These are phyloP conservation scores for Leccinum arenicola DNA, from an alignment of 768 basidiomycete genomes.

Conservation along the genomic window DNA sequence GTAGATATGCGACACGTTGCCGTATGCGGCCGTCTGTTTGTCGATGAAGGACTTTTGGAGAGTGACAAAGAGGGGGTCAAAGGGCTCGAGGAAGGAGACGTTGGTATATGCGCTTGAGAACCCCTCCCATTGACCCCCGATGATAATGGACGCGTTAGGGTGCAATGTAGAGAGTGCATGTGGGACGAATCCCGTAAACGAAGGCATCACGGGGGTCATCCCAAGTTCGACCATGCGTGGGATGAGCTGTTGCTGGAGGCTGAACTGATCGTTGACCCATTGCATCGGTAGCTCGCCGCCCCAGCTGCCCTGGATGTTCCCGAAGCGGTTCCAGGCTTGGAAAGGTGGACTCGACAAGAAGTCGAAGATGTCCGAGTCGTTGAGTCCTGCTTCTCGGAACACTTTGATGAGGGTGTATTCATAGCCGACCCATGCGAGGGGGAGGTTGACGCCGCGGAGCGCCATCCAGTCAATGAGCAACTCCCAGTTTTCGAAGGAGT, in stretches of 20 bases:
- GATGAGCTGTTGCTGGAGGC: slow-evolving; percentile 36
- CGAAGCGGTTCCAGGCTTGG: slow-evolving; percentile 35
- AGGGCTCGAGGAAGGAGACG: slow-evolving; percentile 30
- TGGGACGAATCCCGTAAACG: slow-evolving; percentile 43
- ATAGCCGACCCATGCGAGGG: slow-evolving; percentile 41
- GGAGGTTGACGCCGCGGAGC: slow-evolving; percentile 39
- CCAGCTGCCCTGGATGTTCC: slow-evolving; percentile 43
- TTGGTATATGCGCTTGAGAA: slow-evolving; percentile 35
- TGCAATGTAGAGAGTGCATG: slow-evolving; percentile 19
- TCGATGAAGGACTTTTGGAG: slow-evolving; percentile 39
- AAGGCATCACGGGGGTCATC: slow-evolving; percentile 41
- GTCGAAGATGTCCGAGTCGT: slow-evolving; percentile 31
- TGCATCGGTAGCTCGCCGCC: slow-evolving; percentile 33
- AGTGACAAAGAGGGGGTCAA: slow-evolving; percentile 30
- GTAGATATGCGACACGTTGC: slow-evolving; percentile 39
- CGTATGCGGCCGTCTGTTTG: slow-evolving; percentile 27
- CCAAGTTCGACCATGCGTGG: slow-evolving; percentile 9
- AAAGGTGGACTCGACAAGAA: slow-evolving; percentile 37
- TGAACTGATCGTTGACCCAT: slow-evolving; percentile 24
- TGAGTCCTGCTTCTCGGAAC: slow-evolving; percentile 37
- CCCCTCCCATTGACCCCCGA: slow-evolving; percentile 34
- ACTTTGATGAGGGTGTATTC: slow-evolving; percentile 37
- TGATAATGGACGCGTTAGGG: not conserved
- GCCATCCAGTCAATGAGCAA: slow-evolving; percentile 42
- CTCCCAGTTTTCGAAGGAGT: slow-evolving; percentile 38